Conservation (phyloP, 1,139 yeast species). For the Nakaseomyces glabratus region DNA sequence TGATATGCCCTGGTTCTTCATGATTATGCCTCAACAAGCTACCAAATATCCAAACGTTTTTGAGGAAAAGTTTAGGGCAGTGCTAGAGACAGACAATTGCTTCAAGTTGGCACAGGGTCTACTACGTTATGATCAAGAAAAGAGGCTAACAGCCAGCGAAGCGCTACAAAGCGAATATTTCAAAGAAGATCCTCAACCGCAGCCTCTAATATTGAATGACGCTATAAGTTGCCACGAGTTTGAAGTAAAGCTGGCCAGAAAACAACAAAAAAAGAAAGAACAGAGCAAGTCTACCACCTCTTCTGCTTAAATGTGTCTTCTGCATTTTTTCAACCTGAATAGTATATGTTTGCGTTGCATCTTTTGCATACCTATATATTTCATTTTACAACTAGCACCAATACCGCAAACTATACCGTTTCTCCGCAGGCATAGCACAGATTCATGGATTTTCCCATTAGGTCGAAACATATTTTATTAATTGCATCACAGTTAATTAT, state of each 20-base stretch:
- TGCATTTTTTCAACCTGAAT: no score
- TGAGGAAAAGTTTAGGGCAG: conserved; percentile 36
- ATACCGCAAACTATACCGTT: no score
- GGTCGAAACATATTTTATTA: no score
- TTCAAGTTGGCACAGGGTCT: conserved; percentile 57
- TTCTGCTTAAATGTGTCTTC: no score
- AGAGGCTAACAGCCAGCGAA: conserved; percentile 51
- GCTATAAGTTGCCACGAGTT: conserved; percentile 91
- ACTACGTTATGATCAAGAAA: conserved; percentile 57
- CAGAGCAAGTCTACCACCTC: no score
- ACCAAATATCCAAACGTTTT: conserved; percentile 40
- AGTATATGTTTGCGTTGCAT: no score
- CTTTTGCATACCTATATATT: no score
- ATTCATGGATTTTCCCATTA: no score
- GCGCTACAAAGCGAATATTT: conserved; percentile 67
- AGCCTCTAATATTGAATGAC: conserved; percentile 47
- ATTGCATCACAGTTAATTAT: no score
- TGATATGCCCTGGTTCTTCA: conserved; percentile 84
- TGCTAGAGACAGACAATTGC: conserved; percentile 45
- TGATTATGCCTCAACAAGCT: conserved; percentile 50
- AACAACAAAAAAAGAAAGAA: conserved; percentile 49
- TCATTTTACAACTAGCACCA: no score
- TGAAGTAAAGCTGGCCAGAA: conserved; percentile 60
- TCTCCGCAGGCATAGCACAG: no score
- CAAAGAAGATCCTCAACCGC: conserved; percentile 54